Percentiles rank a stretch among this genome's conserved stretches.
Conservation (phyloP, 2,329 filamentous ascomycete species). For the Blastomyces emzantsi region DNA sequence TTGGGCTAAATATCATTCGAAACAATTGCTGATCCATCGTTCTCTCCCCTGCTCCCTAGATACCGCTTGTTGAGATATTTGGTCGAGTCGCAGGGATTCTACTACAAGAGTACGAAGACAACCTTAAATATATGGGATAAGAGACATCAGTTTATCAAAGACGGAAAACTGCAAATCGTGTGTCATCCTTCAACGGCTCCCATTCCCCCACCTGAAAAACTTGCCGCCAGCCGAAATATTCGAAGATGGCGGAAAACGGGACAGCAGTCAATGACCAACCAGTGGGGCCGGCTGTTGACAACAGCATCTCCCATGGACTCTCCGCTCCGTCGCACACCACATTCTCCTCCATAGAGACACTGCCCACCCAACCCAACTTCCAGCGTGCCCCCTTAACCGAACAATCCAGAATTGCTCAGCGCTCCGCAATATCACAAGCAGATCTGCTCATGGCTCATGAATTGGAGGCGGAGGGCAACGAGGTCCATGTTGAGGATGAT, state of each 20-base stretch:
- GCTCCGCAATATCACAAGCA: constrained; percentile 10
- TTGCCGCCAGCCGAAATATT: not conserved
- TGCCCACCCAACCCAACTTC: not conserved
- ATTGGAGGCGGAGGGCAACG: not conserved
- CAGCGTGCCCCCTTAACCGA: constrained; percentile 8
- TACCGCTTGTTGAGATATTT: not conserved
- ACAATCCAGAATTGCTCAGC: constrained; percentile 13
- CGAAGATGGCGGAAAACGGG: not conserved
- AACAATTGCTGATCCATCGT: not conserved
- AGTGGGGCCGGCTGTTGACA: constrained; percentile 3
- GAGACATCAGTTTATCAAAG: too few relatives aligned
- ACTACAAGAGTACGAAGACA: not conserved
- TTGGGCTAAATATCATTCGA: not conserved
- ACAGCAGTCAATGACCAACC: not conserved
- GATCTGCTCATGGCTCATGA: constrained; percentile 8
- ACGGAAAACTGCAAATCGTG: not conserved
- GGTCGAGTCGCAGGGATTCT: not conserved
- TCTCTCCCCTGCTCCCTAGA: not conserved
- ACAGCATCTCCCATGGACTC: constrained; percentile 3
- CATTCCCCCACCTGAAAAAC: not conserved
- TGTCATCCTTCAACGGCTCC: not conserved
- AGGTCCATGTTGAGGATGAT: not conserved
- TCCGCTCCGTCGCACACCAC: not conserved
- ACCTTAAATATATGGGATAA: not conserved
- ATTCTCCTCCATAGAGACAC: constrained; percentile 1